A percentile compares a stretch with the other conserved stretches of the same genome.
Conservation (phyloP, 2,329 filamentous ascomycete genomes). For the Colletotrichum theobromicola region DNA sequence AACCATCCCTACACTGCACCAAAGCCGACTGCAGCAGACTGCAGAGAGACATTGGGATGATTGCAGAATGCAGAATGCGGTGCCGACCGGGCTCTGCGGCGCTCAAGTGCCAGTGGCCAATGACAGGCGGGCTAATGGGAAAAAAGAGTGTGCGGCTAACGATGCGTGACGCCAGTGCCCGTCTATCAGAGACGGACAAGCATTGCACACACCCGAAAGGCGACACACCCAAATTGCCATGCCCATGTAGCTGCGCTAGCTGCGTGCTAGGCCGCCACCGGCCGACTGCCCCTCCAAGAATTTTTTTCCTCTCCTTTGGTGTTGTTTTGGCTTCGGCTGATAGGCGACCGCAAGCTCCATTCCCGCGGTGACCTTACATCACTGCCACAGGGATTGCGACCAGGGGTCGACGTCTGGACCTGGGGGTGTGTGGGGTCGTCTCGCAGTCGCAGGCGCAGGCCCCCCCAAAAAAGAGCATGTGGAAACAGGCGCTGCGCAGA, state of each 20-base stretch:
- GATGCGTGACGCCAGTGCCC: conserved; percentile 3
- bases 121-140: conserved; percentile 7
- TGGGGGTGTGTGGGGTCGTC: conserved; percentile 19
- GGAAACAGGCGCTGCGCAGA: not conserved
- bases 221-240: not conserved
- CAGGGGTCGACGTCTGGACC: conserved; percentile 4
- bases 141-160: conserved; percentile 10
- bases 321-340: conserved; percentile 18
- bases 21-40: conserved; percentile 9
- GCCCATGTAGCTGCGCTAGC: not conserved
- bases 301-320: conserved; percentile 1
- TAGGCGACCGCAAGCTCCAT: conserved; percentile 21
- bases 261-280: conserved; percentile 14
- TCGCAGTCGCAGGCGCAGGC: conserved; percentile 7
- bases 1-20: not conserved
- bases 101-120: not conserved
- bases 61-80: conserved; percentile 15
- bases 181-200: conserved; percentile 14
- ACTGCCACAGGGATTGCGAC: conserved; percentile 19
- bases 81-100: conserved; percentile 1
- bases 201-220: not conserved
- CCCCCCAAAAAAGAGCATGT: conserved; percentile 12
- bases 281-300: conserved; percentile 16
- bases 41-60: conserved; percentile 6
- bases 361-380: conserved; percentile 23